A percentile compares a stretch with the other conserved stretches of the same genome.
phyloP scores from a whole-genome alignment of 176 grass and related monocot species.

The Triticum dicoccoides region DNA sequence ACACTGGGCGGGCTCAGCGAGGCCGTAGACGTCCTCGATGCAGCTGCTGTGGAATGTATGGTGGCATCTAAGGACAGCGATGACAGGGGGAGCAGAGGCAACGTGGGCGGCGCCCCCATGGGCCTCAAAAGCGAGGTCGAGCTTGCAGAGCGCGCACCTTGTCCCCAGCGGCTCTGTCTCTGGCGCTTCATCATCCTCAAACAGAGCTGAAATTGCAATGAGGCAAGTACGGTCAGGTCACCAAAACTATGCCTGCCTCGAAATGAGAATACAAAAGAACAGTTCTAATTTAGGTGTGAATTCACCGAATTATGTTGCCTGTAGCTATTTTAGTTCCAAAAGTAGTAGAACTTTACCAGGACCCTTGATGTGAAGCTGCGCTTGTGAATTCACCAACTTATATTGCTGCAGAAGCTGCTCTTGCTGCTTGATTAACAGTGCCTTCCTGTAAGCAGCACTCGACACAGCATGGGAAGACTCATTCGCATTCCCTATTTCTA shows the following conservation, averaged over 20 bases:
- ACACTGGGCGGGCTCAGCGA: conserved; percentile 42
- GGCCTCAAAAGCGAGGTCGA: conserved; percentile 49
- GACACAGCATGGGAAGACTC: conserved; percentile 21
- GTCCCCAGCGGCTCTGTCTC: conserved; percentile 45
- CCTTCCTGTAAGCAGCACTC: conserved; percentile 17
- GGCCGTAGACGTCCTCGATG: conserved; percentile 51
- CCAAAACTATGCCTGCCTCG: neutral
- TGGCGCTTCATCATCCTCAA: neutral
- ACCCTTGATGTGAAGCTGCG: conserved; percentile 45
- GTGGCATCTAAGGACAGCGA: conserved; percentile 48
- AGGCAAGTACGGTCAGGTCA: neutral
- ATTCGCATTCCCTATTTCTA: conserved; percentile 39
- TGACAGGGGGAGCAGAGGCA: conserved; percentile 38
- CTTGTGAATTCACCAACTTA: conserved; percentile 15
- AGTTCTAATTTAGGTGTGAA: neutral
- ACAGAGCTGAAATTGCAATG: conserved; percentile 37
- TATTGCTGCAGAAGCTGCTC: conserved; percentile 40
- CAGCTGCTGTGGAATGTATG: conserved; percentile 57
- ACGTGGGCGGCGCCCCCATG: conserved; percentile 9
- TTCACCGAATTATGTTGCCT: neutral
- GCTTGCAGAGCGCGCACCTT: conserved; percentile 61
- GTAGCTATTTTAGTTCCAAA: neutral
- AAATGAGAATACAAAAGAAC: neutral
- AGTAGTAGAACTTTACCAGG: conserved; percentile 33
- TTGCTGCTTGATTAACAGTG: conserved; percentile 39